Conservation (phyloP, 345 rosid genomes). For the Salix caprea region DNA sequence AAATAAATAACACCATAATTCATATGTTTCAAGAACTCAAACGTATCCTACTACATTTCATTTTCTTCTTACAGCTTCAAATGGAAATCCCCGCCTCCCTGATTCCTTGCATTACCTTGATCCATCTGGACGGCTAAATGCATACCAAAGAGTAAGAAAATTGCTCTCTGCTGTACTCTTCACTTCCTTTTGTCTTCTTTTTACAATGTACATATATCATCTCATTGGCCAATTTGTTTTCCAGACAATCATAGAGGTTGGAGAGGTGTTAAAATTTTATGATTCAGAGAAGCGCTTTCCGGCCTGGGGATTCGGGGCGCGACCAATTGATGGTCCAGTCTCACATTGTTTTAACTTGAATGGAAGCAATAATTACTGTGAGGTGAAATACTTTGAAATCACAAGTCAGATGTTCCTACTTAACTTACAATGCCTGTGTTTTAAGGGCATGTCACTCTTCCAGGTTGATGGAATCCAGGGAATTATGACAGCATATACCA, state of each 20-base stretch:
- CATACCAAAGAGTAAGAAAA: slow-evolving; percentile 62
- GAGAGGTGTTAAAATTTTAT: slow-evolving; percentile 85
- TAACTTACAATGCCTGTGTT: slow-evolving; percentile 2
- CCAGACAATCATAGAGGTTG: slow-evolving; percentile 85
- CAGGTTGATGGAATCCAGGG: slow-evolving; percentile 95
- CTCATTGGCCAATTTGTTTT: not conserved
- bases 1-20: not conserved
- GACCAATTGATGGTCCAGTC: slow-evolving; percentile 94
- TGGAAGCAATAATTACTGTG: slow-evolving; percentile 76
- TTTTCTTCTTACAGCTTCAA: slow-evolving; percentile 59
- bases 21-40: not conserved
- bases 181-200: slow-evolving; percentile 7
- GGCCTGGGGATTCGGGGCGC: slow-evolving; percentile 98
- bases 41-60: not conserved
- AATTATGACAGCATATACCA: slow-evolving; percentile 70
- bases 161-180: not conserved
- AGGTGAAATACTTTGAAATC: slow-evolving; percentile 39
- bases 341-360: slow-evolving; percentile 93
- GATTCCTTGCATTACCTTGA: slow-evolving; percentile 84
- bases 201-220: not conserved
- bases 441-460: slow-evolving; percentile 12
- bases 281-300: slow-evolving; percentile 78
- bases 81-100: slow-evolving; percentile 86
- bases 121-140: slow-evolving; percentile 64
- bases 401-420: not conserved